These are phyloP conservation scores for Gryganskiella cystojenkinii DNA, from an alignment of 192 early-diverging fungal species.

Conservation along the genomic window DNA sequence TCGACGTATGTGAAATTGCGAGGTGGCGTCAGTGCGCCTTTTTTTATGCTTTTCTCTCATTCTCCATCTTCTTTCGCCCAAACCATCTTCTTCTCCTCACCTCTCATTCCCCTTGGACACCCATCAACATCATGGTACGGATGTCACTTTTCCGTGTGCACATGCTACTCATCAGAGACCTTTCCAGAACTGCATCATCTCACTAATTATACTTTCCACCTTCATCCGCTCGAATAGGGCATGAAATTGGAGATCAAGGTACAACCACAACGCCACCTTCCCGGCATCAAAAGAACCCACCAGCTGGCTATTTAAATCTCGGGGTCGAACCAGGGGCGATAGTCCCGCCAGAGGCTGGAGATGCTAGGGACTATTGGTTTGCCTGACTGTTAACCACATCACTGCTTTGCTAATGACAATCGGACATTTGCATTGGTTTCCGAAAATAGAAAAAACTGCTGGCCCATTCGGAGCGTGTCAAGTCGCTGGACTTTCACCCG, in stretches of 20 bases:
- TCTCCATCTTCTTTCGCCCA: neutral
- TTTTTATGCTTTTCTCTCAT: neutral
- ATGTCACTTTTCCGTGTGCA: neutral
- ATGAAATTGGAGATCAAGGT: conserved; percentile 60
- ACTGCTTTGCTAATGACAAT: neutral
- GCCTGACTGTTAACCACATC: no score
- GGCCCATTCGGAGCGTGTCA: conserved; percentile 93
- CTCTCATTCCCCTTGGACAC: neutral
- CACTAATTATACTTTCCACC: no score
- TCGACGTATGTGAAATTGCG: no score
- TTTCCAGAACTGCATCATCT: no score
- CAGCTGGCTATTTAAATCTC: neutral
- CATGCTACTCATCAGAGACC: no score
- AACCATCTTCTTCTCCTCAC: neutral
- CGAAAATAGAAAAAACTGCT: conserved; percentile 71
- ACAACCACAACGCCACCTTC: neutral
- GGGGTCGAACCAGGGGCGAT: neutral
- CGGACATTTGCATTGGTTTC: no score
- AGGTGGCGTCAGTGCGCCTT: no score
- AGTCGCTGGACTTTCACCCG: conserved; percentile 98
- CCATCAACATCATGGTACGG: neutral
- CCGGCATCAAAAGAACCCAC: neutral
- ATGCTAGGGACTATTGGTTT: no score
- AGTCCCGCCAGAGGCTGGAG: neutral
- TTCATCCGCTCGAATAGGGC: conserved; percentile 11